Percentiles rank a stretch among this genome's conserved stretches.
Conservation (phyloP, 352 stramenopile genomes). For the Lagenidium sp. region DNA sequence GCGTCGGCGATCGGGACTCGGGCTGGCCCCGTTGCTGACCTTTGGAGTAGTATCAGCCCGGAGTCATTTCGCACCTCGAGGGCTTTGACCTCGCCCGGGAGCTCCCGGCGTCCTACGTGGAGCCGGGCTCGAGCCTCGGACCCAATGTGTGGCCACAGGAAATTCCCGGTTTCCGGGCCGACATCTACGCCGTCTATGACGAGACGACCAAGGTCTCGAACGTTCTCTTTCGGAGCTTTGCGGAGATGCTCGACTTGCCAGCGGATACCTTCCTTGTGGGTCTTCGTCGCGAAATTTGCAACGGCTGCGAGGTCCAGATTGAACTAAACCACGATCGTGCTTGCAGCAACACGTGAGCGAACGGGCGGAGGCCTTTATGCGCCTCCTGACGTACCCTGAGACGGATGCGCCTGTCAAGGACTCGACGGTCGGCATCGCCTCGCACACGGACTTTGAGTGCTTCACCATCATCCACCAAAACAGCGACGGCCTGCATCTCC, state of each 20-base stretch:
- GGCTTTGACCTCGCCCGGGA: slow-evolving; percentile 68
- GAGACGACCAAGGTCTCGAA: slow-evolving; percentile 55
- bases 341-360: slow-evolving; percentile 56
- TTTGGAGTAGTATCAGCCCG: slow-evolving; percentile 51
- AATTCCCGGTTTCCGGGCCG: slow-evolving; percentile 42
- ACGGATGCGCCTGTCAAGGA: slow-evolving; percentile 31
- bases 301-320: too few species aligned
- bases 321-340: too few species aligned
- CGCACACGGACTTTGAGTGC: slow-evolving; percentile 80
- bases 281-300: too few species aligned
- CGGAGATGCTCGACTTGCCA: slow-evolving; percentile 64
- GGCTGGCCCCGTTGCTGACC: too few species aligned
- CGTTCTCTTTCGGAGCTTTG: slow-evolving; percentile 66
- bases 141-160: slow-evolving; percentile 70
- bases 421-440: slow-evolving; percentile 66
- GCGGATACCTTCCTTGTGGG: slow-evolving; percentile 47
- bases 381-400: slow-evolving; percentile 64
- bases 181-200: slow-evolving; percentile 70
- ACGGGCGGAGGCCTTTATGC: slow-evolving; percentile 71
- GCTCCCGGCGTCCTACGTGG: slow-evolving; percentile 37
- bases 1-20: too few species aligned
- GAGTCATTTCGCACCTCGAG: slow-evolving; percentile 67
- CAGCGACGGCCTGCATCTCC: slow-evolving; percentile 53
- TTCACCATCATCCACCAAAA: slow-evolving; percentile 86
- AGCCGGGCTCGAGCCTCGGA: slow-evolving; percentile 55